Conservation (phyloP, 306 rosid genomes). For the Gastrolobium bilobum region DNA sequence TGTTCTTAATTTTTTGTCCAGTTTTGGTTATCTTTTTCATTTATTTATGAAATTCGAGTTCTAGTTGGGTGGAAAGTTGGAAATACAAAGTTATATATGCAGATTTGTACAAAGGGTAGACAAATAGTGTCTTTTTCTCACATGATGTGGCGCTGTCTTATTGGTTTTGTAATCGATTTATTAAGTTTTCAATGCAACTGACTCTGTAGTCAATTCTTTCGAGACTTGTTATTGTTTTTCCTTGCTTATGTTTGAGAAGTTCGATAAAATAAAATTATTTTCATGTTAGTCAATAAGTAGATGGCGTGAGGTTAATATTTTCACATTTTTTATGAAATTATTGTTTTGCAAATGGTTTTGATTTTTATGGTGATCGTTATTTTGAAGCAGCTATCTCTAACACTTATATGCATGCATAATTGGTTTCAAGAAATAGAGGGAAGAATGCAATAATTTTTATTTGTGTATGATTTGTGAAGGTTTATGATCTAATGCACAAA, state of each 20-base stretch:
- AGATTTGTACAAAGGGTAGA: constrained; percentile 9
- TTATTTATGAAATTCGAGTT: constrained; percentile 2
- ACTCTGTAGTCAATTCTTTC: not conserved
- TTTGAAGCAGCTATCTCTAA: not conserved
- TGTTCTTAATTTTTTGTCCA: not conserved
- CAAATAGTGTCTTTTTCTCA: not conserved
- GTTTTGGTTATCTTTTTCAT: not conserved
- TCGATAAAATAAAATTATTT: not conserved
- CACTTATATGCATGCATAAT: not conserved
- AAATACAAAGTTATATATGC: not conserved
- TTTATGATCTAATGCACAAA: constrained; percentile 7
- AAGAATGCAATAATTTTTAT: not conserved
- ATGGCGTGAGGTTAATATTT: not conserved
- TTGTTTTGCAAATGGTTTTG: not conserved
- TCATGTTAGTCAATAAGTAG: not conserved
- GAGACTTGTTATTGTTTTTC: not conserved
- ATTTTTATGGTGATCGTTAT: not conserved
- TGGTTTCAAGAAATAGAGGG: not conserved
- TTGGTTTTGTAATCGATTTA: not conserved
- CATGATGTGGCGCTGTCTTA: too few relatives aligned
- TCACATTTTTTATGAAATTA: not conserved
- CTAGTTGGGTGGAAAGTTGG: not conserved
- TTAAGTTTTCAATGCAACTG: not conserved
- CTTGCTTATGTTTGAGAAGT: not conserved
- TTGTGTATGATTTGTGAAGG: not conserved